These are phyloP conservation scores for Orbilia brochopaga DNA, from an alignment of 2,329 filamentous ascomycete genomes.

Conservation along the genomic window DNA sequence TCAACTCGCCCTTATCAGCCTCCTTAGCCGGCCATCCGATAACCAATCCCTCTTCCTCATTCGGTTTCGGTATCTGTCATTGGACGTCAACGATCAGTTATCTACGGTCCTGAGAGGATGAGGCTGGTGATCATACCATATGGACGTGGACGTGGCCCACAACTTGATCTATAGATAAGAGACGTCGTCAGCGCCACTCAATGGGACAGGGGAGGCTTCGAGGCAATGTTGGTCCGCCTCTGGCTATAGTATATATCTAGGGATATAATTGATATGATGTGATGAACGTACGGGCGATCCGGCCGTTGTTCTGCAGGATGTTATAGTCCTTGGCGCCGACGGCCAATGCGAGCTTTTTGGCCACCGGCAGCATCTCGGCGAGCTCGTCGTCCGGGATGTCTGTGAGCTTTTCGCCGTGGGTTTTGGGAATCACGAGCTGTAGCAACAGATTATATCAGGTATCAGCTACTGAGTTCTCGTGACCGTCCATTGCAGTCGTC, in stretches of 20 bases:
- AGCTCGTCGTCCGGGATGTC: slow-evolving; percentile 93
- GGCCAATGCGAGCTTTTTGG: slow-evolving; percentile 83
- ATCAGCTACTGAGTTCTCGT: neutral
- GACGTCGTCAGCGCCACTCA: slow-evolving; percentile 1
- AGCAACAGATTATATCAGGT: slow-evolving; percentile 32
- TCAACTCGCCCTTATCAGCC: slow-evolving; percentile 80
- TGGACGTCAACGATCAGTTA: neutral
- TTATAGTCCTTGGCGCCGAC: slow-evolving; percentile 84
- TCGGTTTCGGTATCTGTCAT: slow-evolving; percentile 87
- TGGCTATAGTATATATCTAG: too few relatives aligned
- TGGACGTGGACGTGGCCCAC: slow-evolving; percentile 81
- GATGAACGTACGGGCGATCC: slow-evolving; percentile 75
- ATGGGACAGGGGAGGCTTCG: too few relatives aligned
- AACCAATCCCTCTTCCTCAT: slow-evolving; percentile 76
- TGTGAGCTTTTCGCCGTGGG: slow-evolving; percentile 86
- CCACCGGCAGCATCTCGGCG: slow-evolving; percentile 79
- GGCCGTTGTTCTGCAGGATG: slow-evolving; percentile 93
- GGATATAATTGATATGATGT: neutral
- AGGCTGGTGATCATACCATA: slow-evolving; percentile 66
- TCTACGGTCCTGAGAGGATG: neutral
- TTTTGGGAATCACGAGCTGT: slow-evolving; percentile 94
- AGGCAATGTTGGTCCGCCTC: too few relatives aligned
- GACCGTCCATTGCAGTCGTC: too few relatives aligned
- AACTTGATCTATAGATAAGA: slow-evolving; percentile 25
- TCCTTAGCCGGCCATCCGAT: slow-evolving; percentile 78